These are phyloP conservation scores for Apophysomyces trapeziformis DNA, from an alignment of 371 early-diverging fungal genomes.

Conservation along the genomic window DNA sequence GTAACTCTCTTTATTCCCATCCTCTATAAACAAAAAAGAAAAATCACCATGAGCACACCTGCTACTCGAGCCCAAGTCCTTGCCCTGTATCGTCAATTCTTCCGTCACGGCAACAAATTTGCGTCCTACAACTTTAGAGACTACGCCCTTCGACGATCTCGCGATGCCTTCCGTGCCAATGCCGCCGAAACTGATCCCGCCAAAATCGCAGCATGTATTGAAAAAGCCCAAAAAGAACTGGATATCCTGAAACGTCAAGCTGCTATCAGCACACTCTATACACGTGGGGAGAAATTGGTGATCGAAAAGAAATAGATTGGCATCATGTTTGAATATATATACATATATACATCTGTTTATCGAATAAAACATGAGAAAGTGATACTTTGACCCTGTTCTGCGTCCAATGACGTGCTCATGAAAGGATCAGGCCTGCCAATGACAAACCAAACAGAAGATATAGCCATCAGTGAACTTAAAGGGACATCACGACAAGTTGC, in stretches of 20 bases:
- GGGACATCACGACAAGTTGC: too few relatives aligned
- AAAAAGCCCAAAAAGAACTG: conserved; percentile 62
- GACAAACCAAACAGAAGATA: too few relatives aligned
- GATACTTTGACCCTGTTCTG: too few relatives aligned
- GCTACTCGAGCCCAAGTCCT: conserved; percentile 54
- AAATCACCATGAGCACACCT: conserved; percentile 10
- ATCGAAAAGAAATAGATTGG: conserved; percentile 42
- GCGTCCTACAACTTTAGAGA: conserved; percentile 76
- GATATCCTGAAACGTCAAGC: conserved; percentile 71
- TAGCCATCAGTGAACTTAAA: too few relatives aligned
- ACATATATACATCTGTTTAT: neutral
- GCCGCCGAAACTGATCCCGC: conserved; percentile 60
- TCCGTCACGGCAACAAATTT: conserved; percentile 66
- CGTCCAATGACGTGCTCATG: too few relatives aligned
- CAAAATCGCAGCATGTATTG: conserved; percentile 54
- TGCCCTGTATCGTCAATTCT: conserved; percentile 65
- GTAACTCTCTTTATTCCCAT: neutral
- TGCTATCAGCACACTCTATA: conserved; percentile 63
- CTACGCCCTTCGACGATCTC: conserved; percentile 68
- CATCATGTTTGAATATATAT: neutral
- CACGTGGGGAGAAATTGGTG: conserved; percentile 60
- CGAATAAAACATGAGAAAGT: too few relatives aligned
- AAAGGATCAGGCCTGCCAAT: too few relatives aligned
- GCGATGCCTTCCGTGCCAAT: conserved; percentile 69
- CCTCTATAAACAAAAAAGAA: neutral